Evolutionary conservation across 257 asterid species (phyloP).

Genomic region (Lavandula angustifolia): DNA sequence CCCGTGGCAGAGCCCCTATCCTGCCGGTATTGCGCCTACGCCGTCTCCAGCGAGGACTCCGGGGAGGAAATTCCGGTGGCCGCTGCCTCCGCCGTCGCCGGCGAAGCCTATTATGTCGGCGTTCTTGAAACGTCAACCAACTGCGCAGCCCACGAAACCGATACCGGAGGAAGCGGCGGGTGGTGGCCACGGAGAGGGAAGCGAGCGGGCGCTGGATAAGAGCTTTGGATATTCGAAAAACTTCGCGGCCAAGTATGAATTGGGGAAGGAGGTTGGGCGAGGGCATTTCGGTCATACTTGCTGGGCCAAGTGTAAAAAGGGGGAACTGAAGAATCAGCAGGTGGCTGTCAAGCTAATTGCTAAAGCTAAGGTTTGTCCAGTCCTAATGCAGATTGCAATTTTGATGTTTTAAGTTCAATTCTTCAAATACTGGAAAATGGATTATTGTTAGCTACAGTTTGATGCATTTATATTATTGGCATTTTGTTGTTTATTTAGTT

Average conservation of each 20-base stretch:
- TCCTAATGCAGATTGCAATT: constrained; percentile 12
- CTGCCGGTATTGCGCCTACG: constrained; percentile 88
- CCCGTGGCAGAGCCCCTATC: constrained; percentile 98
- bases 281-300: constrained; percentile 99
- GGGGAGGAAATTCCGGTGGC: constrained; percentile 93
- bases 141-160: constrained; percentile 49
- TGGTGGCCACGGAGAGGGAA: neutral
- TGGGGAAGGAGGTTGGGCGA: constrained; percentile 95
- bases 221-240: constrained; percentile 83
- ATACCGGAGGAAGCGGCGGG: constrained; percentile 64
- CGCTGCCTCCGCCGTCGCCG: constrained; percentile 98
- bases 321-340: constrained; percentile 78
- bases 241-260: constrained; percentile 71
- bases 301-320: constrained; percentile 87
- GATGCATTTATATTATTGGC: constrained; percentile 11
- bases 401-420: neutral
- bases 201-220: constrained; percentile 73
- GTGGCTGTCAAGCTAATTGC: constrained; percentile 95
- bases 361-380: constrained; percentile 76
- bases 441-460: neutral
- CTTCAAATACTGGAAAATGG: neutral
- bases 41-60: constrained; percentile 99
- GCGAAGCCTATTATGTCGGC: constrained; percentile 98
- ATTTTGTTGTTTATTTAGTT: neutral
- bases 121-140: constrained; percentile 60